Evolutionary conservation across 2,329 filamentous ascomycete genomes (phyloP), one percentile per base, ranked within the genome.

Genomic region (Lasiodiplodia theobromae): DNA sequence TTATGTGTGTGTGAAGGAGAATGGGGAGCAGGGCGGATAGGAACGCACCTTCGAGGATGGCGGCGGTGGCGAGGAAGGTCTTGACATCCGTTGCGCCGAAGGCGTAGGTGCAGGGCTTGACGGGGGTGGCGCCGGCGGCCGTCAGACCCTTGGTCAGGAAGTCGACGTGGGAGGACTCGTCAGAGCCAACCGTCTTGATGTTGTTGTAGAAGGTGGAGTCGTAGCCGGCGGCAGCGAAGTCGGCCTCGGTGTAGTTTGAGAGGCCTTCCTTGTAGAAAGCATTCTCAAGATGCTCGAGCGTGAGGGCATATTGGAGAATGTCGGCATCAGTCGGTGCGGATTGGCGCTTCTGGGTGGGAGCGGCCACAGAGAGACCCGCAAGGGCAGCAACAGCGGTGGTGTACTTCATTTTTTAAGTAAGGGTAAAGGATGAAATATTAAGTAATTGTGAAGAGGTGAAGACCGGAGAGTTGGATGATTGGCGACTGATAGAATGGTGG

Each of bases 261-360:
- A 91, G 81, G 47, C 85, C 89, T 60, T 89, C 75, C 47, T 81
- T 79, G 79, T 92, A 92, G 80, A 91, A 91, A 67, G 82, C 83
- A 70, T 86, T 81, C 78, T 92, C 89, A 14, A 82, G 76, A 72
- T 82, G 79, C 74, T 83, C 81, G 2, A 82, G 80, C 6, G 81
- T 82, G 34, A 82, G 73, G 6, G 81, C 81, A 69, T 82, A 83
- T 74, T 82, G 80, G 71, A 83, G 78, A 68, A 83, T 77, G 21
- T 72, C 73, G 51, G 69, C 68, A 28, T 69, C 68, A 16, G 68
- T 69, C 18, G 54, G 62, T 7, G 25, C 62, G 25, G 63, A 44
- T 25, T 38, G 16, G 34, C 63, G 68, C 34, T 60, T 64, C 44
- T 63, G 34, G 14, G 60, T 67, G 52, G 68, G 68, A 14, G 51